Evolutionary conservation across 2,329 filamentous ascomycete species (phyloP).

Genomic region (Seiridium cupressi): DNA sequence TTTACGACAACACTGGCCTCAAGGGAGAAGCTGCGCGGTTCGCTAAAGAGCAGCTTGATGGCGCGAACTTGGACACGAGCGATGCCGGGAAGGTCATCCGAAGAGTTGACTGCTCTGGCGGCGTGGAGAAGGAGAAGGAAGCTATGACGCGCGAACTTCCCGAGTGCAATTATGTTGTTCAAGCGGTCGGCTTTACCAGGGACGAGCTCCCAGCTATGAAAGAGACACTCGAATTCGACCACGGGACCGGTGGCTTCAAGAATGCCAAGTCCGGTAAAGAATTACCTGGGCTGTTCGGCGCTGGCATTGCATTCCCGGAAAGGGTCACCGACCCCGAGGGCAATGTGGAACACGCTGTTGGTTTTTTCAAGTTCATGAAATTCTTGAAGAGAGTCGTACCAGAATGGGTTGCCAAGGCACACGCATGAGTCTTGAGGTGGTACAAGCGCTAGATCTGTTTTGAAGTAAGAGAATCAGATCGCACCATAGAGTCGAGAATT

Average conservation of each 20-base stretch:
- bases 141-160: slow-evolving; percentile 46
- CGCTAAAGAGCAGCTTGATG: slow-evolving; percentile 58
- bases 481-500: background rate
- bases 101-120: slow-evolving; percentile 41
- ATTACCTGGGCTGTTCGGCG: slow-evolving; percentile 55
- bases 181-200: slow-evolving; percentile 57
- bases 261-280: slow-evolving; percentile 36
- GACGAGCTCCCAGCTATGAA: slow-evolving; percentile 46
- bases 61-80: slow-evolving; percentile 41
- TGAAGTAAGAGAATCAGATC: too few relatives aligned
- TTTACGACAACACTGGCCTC: slow-evolving; percentile 63
- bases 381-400: slow-evolving; percentile 55
- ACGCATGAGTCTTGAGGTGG: background rate
- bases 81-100: slow-evolving; percentile 43
- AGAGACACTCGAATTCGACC: background rate
- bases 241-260: slow-evolving; percentile 40
- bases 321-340: slow-evolving; percentile 58
- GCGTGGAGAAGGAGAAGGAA: slow-evolving; percentile 35
- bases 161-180: slow-evolving; percentile 49
- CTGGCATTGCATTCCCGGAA: slow-evolving; percentile 64
- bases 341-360: slow-evolving; percentile 61
- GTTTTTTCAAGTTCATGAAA: slow-evolving; percentile 66
- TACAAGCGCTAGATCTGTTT: background rate
- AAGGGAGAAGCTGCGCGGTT: slow-evolving; percentile 61
- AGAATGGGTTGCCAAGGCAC: slow-evolving; percentile 37